Evolutionary conservation across 2,329 filamentous ascomycete genomes (phyloP), one percentile per base, ranked within the genome.

Genomic region (Monosporascus sp.): DNA sequence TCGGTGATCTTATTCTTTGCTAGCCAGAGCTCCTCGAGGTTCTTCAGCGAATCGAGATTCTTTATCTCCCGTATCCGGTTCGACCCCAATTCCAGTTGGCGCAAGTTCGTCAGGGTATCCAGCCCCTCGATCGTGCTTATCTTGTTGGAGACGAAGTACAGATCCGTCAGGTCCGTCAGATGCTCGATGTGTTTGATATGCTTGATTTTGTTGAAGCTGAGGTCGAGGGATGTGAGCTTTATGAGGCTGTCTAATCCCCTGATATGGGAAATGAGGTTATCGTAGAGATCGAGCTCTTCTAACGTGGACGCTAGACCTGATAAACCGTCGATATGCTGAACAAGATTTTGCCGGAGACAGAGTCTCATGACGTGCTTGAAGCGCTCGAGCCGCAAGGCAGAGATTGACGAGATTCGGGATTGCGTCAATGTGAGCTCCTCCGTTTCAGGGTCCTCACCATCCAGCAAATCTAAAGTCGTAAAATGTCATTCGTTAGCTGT

Each of bases 191-290:
- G 85, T 72, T 96, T 96, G 76, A 99, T 96, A 72, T 97, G 92
- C 71, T 96, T 97, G 76, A 99, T 93, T 77, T 97, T 97, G 78
- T 99, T 99, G 82, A 97, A 99, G 70, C 89, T 95, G 50, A 99
- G 79, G 69, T 99, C 94, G 51, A 99, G 82, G 53, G 77, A 87
- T 6, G 82, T 90, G 51, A 99, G 81, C 56, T 88, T 79, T 14
- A 79, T 83, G 53, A 97, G 82, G 46, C 84, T 78, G 51, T 97
- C 91, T 46, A 99, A 80, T 31, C 89, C 89, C 60, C 86, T 86
- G 71, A 97, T 84, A 70, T 96, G 91, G 11, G 85, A 83, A 63
- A 99, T 91, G 18, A 96, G 80, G 71, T 99, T 99, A 74, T 99
- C 94, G 76, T 99, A 99, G 55, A 99, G 81, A 65, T 99, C 94